Evolutionary conservation across 78 protist species (phyloP), one percentile per base, ranked within the genome.

Genomic region (Tieghemostelium lacteum): DNA sequence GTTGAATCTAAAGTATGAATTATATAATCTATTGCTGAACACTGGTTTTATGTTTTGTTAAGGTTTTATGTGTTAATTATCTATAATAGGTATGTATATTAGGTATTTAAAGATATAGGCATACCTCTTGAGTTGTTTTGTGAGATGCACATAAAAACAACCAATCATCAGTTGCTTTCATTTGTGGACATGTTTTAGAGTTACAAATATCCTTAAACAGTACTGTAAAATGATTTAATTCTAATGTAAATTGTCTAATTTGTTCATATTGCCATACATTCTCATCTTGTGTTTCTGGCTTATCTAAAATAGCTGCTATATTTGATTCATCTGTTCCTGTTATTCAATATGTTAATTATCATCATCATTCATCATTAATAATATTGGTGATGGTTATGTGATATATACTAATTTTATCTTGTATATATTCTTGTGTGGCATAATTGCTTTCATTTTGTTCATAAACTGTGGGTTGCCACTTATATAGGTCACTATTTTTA

Each of bases 151-250:
- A 96, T 14, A 94, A 80, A 45, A 75, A 96, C 55, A 94, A 52
- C 94, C 94, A 96, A 74, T 96, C 98, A 37, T 86, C 89, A 1
- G 98, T 92, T 26, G 98, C 96, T 20, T 75, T 92, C 98, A 96
- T 94, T 83, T 74, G 19, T 2, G 94, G 95, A 55, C 98, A 96
- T 20, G 96, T 64, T 12, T 5, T 55, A 5, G 49, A 5, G n/a
- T 87, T 92, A 73, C 98, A 96, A 17, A 70, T 61, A n/a, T 78
- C 88, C 7, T 75, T 52, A 31, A 95, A 67, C 3, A 26, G 19
- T 6, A 83, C 87, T 0, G 86, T 75, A 26, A 89, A 85, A 16
- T 57, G 72, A 64, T 75, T 86, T 37, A 95, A 69, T 65, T 92
- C 97, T 39, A 64, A 34, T 50, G 89, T 75, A 58, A 89, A 89